These are phyloP conservation scores for Rubroshorea leprosula DNA, from an alignment of 345 rosid genomes.

Conservation along the genomic window DNA sequence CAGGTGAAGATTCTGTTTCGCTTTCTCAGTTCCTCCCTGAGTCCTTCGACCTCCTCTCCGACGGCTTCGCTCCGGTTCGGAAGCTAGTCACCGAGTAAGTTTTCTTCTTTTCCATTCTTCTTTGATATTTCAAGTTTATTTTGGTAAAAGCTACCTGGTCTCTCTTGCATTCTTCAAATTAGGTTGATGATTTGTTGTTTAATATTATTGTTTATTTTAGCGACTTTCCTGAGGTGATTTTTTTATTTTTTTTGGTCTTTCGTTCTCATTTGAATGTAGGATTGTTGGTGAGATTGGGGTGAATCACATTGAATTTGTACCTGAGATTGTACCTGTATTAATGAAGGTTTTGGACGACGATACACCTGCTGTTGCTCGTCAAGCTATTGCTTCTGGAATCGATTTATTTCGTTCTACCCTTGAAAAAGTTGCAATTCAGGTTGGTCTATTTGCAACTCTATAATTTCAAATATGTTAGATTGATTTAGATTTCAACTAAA, in stretches of 20 bases:
- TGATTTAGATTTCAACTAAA: slow-evolving; percentile 1
- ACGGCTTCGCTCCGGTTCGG: slow-evolving; percentile 69
- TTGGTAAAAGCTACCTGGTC: neutral
- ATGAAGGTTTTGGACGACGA: slow-evolving; percentile 61
- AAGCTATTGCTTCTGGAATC: slow-evolving; percentile 63
- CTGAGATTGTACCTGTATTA: slow-evolving; percentile 70
- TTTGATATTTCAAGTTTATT: neutral
- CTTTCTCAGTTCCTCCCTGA: slow-evolving; percentile 65
- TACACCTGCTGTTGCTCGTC: slow-evolving; percentile 86
- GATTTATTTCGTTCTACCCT: slow-evolving; percentile 61
- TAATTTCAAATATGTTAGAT: slow-evolving; percentile 3
- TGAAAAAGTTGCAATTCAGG: slow-evolving; percentile 63
- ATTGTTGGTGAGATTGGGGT: slow-evolving; percentile 75
- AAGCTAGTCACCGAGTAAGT: slow-evolving; percentile 64
- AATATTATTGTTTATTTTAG: too few species aligned
- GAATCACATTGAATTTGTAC: slow-evolving; percentile 62
- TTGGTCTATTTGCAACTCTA: slow-evolving; percentile 14
- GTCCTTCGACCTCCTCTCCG: slow-evolving; percentile 64
- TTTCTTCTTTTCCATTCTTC: slow-evolving; percentile 2
- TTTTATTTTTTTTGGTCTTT: neutral
- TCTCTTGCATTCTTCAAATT: neutral
- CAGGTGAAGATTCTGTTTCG: slow-evolving; percentile 31
- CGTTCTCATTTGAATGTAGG: slow-evolving; percentile 31
- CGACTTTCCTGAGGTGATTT: too few species aligned
- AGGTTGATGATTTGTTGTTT: neutral